Evolutionary conservation across 2,329 filamentous ascomycete genomes (phyloP).

Genomic region (Alternaria ethzedia): DNA sequence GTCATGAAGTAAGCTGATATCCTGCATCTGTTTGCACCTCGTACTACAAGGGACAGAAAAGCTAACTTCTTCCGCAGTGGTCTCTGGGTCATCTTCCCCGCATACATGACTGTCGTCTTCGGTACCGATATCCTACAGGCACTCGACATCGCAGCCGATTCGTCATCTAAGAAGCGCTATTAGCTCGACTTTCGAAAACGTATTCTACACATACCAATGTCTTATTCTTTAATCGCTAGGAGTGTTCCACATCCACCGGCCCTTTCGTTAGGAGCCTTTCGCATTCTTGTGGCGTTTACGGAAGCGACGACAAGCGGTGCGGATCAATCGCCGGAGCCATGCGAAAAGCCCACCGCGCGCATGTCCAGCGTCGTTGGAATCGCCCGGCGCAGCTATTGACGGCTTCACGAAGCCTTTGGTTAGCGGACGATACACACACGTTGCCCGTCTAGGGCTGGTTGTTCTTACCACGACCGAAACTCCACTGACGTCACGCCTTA

Average conservation of each 20-base stretch:
- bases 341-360: not conserved
- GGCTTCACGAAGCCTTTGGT: not conserved
- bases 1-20: constrained; percentile 66
- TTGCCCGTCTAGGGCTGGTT: not conserved
- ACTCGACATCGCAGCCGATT: constrained; percentile 55
- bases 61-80: constrained; percentile 53
- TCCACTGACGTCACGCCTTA: constrained; percentile 8
- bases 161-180: constrained; percentile 32
- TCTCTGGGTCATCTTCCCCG: constrained; percentile 68
- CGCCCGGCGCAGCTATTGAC: not conserved
- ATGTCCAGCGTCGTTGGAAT: not conserved
- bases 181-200: constrained; percentile 13
- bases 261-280: not conserved
- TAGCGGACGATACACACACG: not conserved
- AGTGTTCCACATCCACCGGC: not conserved
- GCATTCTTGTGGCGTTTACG: not conserved
- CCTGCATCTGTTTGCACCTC: not conserved
- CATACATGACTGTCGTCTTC: constrained; percentile 67
- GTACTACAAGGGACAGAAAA: not conserved
- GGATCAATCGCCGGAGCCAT: not conserved
- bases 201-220: not conserved
- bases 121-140: constrained; percentile 67
- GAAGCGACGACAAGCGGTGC: not conserved
- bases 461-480: constrained; percentile 4
- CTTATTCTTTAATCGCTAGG: not conserved